Evolutionary conservation across 176 grass and related monocot species (phyloP), one percentile per base, ranked within the genome.

Genomic region (Coix lacrymajobi): DNA sequence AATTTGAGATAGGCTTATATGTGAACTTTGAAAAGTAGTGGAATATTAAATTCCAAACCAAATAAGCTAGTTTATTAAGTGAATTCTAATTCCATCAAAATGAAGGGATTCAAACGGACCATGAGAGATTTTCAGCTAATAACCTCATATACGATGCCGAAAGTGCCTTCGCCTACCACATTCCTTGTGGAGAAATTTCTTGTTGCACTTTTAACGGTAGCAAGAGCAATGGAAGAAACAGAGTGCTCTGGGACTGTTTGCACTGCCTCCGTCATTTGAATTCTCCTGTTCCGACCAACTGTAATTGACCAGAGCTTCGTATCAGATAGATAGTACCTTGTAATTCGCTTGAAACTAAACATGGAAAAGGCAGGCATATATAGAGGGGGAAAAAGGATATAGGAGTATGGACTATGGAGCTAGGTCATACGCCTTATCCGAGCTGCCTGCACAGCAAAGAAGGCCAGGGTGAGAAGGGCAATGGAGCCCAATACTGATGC

Each of bases 71-170:
- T n/a, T n/a, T n/a, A n/a, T n/a, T n/a, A n/a, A n/a, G n/a, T n/a
- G n/a, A n/a, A n/a, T n/a, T n/a, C n/a, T n/a, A n/a, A n/a, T n/a
- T n/a, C n/a, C n/a, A n/a, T n/a, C n/a, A n/a, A n/a, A n/a, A n/a
- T n/a, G n/a, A n/a, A n/a, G n/a, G n/a, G n/a, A n/a, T n/a, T n/a
- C n/a, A n/a, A n/a, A n/a, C n/a, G n/a, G n/a, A n/a, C n/a, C n/a
- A n/a, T n/a, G n/a, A n/a, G n/a, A n/a, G n/a, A n/a, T n/a, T n/a
- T n/a, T n/a, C n/a, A n/a, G n/a, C n/a, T n/a, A n/a, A n/a, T n/a
- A n/a, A n/a, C n/a, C 75, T 62, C 75, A 29, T 77, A 77, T 10
- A 77, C 56, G 4, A 77, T 61, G 56, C 75, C 54, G 7, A 62
- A 77, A 43, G 34, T 36, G 6, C 75, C 75, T 41, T 40, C 34